A percentile compares a stretch with the other conserved stretches of the same genome.
These are phyloP conservation scores for Diaporthe helianthi DNA, from an alignment of 2,329 filamentous ascomycete species.

Conservation along the genomic window DNA sequence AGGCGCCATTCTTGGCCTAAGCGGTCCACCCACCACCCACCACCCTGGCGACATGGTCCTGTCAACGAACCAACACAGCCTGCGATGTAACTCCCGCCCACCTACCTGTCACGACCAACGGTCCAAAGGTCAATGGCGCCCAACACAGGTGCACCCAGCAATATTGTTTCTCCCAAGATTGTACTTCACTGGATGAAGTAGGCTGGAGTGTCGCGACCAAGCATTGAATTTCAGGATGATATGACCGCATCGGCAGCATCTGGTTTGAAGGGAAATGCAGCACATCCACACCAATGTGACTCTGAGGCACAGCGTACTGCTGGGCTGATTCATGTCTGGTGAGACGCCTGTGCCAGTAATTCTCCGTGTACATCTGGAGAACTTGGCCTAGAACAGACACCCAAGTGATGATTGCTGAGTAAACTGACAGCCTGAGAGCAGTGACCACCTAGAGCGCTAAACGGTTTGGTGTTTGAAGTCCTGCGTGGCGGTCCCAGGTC, in stretches of 20 bases:
- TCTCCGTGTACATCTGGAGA: neutral
- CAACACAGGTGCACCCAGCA: constrained; percentile 9
- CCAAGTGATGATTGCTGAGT: neutral
- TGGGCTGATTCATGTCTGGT: neutral
- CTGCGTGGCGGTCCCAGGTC: neutral
- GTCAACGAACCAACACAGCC: constrained; percentile 6
- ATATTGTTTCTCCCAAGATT: neutral
- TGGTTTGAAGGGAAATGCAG: constrained; percentile 11
- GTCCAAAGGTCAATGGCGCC: constrained; percentile 14
- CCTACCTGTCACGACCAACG: constrained; percentile 4
- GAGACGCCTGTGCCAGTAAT: neutral
- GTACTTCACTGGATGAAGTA: constrained; percentile 10
- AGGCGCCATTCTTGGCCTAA: neutral
- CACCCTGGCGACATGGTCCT: constrained; percentile 23
- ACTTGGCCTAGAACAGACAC: neutral
- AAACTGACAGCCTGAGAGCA: neutral
- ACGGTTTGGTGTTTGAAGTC: neutral
- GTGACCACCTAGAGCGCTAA: neutral
- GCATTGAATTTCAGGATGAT: neutral
- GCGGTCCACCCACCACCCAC: constrained; percentile 21
- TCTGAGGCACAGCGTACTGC: neutral
- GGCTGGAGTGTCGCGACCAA: neutral
- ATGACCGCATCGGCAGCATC: constrained; percentile 3
- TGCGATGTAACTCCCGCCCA: constrained; percentile 20
- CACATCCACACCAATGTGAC: neutral